Evolutionary conservation across 768 basidiomycete species (phyloP), one percentile per base, ranked within the genome.

Genomic region (Pilatotrama ljubarskyi): DNA sequence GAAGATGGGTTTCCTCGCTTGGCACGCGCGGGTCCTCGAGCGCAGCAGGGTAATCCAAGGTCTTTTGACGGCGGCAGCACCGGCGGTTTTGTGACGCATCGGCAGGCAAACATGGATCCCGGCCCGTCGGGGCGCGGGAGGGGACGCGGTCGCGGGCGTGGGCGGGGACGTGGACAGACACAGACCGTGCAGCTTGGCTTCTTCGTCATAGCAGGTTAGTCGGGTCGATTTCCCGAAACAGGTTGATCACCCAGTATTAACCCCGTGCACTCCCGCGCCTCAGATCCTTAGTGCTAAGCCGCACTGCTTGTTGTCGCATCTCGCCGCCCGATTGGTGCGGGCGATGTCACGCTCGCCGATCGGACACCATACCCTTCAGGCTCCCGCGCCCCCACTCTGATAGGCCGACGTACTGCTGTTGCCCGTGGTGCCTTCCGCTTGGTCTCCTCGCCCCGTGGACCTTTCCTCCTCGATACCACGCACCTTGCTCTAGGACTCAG

Each of bases 71-170:
- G 42, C 26, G 51, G 51, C 3, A 26, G 47, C 3, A n/a, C n/a
- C n/a, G 14, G 11, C 14, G 32, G 32, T 1, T 24, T 44, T n/a
- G 32, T 26, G 9, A 35, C 44, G 8, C 54, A 55, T 20, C 24
- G 22, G 1, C 32, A 24, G 15, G 3, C 44, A n/a, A n/a, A 36
- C 9, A 2, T 22, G 2, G 35, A 35, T 6, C 24, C 38, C 38
- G n/a, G n/a, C n/a, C n/a, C 15, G 8, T 36, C 1, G 0, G 53
- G 41, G 3, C 44, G 54, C 11, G 61, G 61, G 2, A 55, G 51
- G n/a, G 55, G 55, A 5, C 36, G 59, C 26, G 55, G 51, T 18
- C 51, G 58, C 7, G 58, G 58, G 3, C 51, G 58, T 13, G 58
- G 60, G 1, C 58, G 58, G 10, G 60, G 54, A 5, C 41, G 41